Evolutionary conservation across 139 green algal genomes (phyloP), one percentile per base, ranked within the genome.

Genomic region (Haematococcus sp.): DNA sequence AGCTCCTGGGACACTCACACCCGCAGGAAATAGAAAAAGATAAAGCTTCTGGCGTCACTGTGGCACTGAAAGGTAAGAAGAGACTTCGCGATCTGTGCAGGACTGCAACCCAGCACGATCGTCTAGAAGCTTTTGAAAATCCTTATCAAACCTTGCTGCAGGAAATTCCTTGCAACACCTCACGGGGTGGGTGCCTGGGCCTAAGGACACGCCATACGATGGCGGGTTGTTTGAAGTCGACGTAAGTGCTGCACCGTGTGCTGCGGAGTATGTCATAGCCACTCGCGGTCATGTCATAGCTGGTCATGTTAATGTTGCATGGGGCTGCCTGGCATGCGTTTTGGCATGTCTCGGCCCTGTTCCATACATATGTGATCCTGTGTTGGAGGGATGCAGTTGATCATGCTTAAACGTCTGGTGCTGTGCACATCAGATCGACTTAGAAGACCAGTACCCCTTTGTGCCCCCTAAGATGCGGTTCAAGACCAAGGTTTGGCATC

Each of bases 381-480:
- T 49, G 40, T 11, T 19, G 7, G 7, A 11, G 40, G 40, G 40
- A 49, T 49, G 40, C 40, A 49, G 40, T 11, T 19, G 40, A 7
- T 19, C 40, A 19, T 49, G 40, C 40, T 19, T 11, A 49, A 11
- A 49, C 40, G 40, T 49, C 40, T 49, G 7, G 7, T 49, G 40
- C 11, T 11, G 40, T 19, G 7, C 40, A 49, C 11, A 11, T 11
- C 40, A 49, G 40, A 98, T 98, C 33, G 67, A 87, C 32, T 76
- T 98, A 34, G 85, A 92, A 2, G 82, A 92, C 30, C 84, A 92
- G 64, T 99, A 99, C 73, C 96, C 96, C 15, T 99, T 98, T 83
- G 92, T 95, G 55, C 94, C 96, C 1, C 96, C 96, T n/a, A 98
- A 98, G 74, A 99, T 99, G 94, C 81, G 82, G 3, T 99, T 99